A percentile compares a stretch with the other conserved stretches of the same genome.
Evolutionary conservation across 208 protist genomes (phyloP).

Genomic region (Wallacemonas sp.): DNA sequence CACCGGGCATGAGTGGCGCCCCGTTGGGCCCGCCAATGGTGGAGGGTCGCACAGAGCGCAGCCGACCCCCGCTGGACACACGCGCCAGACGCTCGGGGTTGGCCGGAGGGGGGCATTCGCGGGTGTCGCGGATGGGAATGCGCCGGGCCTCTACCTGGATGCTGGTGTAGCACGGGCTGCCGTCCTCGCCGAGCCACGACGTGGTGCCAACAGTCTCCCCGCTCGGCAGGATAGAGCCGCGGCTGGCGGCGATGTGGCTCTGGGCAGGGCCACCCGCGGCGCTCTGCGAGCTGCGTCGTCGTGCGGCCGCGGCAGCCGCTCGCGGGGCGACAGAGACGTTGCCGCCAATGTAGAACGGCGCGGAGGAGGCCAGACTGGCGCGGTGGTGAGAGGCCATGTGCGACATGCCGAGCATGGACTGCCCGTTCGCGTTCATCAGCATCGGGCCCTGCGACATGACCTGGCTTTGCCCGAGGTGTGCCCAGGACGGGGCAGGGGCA

Average conservation of each 20-base stretch:
- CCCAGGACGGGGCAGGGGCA: neutral
- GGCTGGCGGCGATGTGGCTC: too few species aligned
- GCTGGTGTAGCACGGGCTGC: slow-evolving; percentile 9
- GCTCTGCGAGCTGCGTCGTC: too few species aligned
- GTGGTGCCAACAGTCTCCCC: neutral
- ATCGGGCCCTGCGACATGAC: neutral
- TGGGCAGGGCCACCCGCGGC: neutral
- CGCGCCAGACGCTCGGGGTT: neutral
- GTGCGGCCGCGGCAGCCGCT: too few species aligned
- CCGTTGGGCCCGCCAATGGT: too few species aligned
- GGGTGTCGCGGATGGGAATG: slow-evolving; percentile 6
- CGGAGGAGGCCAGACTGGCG: slow-evolving; percentile 1
- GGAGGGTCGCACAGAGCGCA: too few species aligned
- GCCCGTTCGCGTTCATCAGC: neutral
- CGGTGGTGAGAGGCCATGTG: neutral
- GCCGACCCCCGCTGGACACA: neutral
- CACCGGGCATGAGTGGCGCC: neutral
- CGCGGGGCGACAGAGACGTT: slow-evolving; percentile 10
- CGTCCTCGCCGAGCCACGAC: neutral
- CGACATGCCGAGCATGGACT: slow-evolving; percentile 1
- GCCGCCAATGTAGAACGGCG: slow-evolving; percentile 13
- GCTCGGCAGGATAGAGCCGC: neutral
- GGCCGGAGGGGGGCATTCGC: slow-evolving; percentile 6
- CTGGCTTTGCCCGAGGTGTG: neutral
- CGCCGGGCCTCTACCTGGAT: slow-evolving; percentile 1